Conservation (phyloP, 352 stramenopile species). For the Phytophthora tentaculata region DNA sequence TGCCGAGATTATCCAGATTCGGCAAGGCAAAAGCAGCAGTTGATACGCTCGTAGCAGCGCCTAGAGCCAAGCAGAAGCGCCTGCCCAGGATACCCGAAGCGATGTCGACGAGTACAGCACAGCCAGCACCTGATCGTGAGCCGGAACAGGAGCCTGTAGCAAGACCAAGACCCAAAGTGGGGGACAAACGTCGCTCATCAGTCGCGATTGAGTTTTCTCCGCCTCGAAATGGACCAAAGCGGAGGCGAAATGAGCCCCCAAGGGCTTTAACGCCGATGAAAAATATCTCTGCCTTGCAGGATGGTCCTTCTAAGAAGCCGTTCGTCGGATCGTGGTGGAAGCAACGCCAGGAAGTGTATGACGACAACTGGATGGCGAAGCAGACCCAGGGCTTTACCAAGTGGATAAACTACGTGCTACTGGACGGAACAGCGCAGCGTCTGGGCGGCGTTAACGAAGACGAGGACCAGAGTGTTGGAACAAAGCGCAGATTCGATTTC, state of each 20-base stretch:
- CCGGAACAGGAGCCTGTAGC: conserved; percentile 25
- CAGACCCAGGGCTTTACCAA: conserved; percentile 85
- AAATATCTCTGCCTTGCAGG: conserved; percentile 3
- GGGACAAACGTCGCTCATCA: conserved; percentile 44
- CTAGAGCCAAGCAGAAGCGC: conserved; percentile 7
- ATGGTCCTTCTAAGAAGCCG: conserved; percentile 26
- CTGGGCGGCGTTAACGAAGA: conserved; percentile 29
- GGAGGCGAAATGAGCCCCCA: conserved; percentile 29
- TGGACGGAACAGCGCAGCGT: conserved; percentile 57
- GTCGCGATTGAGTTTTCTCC: conserved; percentile 55
- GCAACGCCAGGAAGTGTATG: conserved; percentile 66
- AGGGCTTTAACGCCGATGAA: conserved; percentile 19
- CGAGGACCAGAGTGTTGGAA: conserved; percentile 12
- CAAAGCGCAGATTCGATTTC: conserved; percentile 54
- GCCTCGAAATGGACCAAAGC: conserved; percentile 35
- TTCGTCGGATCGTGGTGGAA: conserved; percentile 74
- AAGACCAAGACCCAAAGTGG: conserved; percentile 17
- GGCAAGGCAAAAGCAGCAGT: conserved; percentile 5
- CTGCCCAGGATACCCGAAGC: conserved; percentile 8
- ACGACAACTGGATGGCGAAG: conserved; percentile 84
- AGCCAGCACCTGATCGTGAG: conserved; percentile 16
- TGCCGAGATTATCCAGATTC: conserved; percentile 35
- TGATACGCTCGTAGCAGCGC: conserved; percentile 10
- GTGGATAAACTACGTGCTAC: conserved; percentile 89
- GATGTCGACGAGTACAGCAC: conserved; percentile 11